Evolutionary conservation across 2,329 filamentous ascomycete genomes (phyloP).

Genomic region (Zymoseptoria ardabiliae): DNA sequence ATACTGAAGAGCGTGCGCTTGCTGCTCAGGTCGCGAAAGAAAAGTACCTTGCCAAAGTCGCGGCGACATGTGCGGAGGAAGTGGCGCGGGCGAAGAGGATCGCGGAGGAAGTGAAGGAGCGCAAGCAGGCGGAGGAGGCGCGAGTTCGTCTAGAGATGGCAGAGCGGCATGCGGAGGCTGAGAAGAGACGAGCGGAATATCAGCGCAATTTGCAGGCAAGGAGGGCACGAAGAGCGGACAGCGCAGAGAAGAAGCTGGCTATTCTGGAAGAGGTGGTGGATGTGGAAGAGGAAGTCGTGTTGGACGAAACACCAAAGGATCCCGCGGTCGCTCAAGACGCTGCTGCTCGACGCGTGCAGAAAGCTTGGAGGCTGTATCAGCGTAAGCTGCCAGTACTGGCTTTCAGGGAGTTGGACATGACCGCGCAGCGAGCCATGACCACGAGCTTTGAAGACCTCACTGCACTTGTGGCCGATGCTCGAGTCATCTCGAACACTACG

Average conservation of each 20-base stretch:
- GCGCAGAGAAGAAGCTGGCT: conserved; percentile 43
- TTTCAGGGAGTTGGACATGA: conserved; percentile 60
- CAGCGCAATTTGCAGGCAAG: conserved; percentile 43
- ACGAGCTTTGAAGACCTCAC: conserved; percentile 70
- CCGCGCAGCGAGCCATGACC: conserved; percentile 61
- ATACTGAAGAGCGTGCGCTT: conserved; percentile 67
- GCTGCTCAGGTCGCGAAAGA: conserved; percentile 72
- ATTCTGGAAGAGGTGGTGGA: conserved; percentile 44
- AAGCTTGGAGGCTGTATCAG: conserved; percentile 57
- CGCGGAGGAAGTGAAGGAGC: conserved; percentile 75
- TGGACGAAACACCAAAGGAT: conserved; percentile 39
- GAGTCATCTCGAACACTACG: conserved; percentile 58
- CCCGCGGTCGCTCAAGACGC: conserved; percentile 40
- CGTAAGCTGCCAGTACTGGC: conserved; percentile 55
- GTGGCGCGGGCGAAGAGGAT: conserved; percentile 75
- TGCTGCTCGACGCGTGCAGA: conserved; percentile 60
- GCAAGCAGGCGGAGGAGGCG: conserved; percentile 65
- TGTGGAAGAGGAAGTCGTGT: conserved; percentile 39
- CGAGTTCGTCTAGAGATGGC: conserved; percentile 68
- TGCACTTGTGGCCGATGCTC: conserved; percentile 58
- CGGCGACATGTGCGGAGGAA: conserved; percentile 73
- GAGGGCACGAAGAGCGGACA: conserved; percentile 33
- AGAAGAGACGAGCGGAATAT: conserved; percentile 56
- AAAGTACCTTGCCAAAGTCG: conserved; percentile 74
- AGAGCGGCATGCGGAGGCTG: conserved; percentile 70